These are phyloP conservation scores for Wickerhamomyces sp. DNA, from an alignment of 1,139 yeast genomes.

Conservation along the genomic window DNA sequence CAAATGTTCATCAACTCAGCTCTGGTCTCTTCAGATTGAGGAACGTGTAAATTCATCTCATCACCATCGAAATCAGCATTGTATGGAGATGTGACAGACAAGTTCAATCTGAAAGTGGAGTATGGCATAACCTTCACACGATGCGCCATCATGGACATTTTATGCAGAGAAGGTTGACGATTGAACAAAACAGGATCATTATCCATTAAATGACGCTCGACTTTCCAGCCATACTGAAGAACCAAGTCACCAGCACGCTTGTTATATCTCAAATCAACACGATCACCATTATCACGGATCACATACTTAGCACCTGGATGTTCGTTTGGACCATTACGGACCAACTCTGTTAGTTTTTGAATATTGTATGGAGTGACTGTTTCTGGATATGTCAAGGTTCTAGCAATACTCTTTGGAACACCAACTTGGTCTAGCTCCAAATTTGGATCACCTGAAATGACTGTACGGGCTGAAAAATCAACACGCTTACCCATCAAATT, in stretches of 20 bases:
- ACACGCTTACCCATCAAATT: conserved; percentile 99
- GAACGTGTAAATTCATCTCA: conserved; percentile 99
- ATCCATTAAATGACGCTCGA: conserved; percentile 96
- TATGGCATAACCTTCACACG: conserved; percentile 98
- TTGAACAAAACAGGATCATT: conserved; percentile 96
- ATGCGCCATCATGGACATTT: conserved; percentile 99
- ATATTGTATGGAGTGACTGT: conserved; percentile 96
- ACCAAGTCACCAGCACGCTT: conserved; percentile 98
- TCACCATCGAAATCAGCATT: conserved; percentile 99
- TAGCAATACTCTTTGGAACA: conserved; percentile 94
- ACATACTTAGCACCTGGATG: conserved; percentile 99
- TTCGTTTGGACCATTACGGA: conserved; percentile 97
- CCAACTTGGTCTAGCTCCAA: conserved; percentile 97
- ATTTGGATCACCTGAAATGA: conserved; percentile 98
- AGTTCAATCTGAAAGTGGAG: conserved; percentile 91
- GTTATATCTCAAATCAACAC: conserved; percentile 94
- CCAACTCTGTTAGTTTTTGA: conserved; percentile 85
- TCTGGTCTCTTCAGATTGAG: conserved; percentile 96
- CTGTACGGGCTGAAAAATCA: conserved; percentile 98
- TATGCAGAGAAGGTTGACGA: conserved; percentile 98
- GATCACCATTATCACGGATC: conserved; percentile 96
- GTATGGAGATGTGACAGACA: conserved; percentile 97
- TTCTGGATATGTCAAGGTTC: conserved; percentile 94
- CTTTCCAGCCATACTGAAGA: conserved; percentile 97
- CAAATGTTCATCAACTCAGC: conserved; percentile 93